Evolutionary conservation across 352 stramenopile species (phyloP).

Genomic region (Globisporangium ultimum): DNA sequence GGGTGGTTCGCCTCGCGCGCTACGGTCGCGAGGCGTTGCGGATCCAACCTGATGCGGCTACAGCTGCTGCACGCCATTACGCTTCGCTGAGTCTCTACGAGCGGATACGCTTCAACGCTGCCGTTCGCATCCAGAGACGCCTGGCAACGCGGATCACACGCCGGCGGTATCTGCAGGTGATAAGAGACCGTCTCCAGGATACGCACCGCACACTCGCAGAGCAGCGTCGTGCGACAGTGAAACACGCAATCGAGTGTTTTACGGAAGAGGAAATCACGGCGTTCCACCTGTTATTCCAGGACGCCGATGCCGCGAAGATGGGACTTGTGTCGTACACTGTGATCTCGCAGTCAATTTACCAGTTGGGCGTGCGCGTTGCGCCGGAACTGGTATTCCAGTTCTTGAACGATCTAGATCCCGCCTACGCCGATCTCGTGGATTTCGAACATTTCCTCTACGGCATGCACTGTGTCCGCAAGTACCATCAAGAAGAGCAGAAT

Average conservation of each 20-base stretch:
- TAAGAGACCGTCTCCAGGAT: constrained; percentile 41
- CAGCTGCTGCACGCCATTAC: constrained; percentile 24
- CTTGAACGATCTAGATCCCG: constrained; percentile 51
- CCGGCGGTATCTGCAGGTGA: constrained; percentile 40
- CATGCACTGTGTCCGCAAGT: constrained; percentile 68
- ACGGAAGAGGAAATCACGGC: constrained; percentile 60
- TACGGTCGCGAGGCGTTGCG: constrained; percentile 44
- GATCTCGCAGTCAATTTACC: constrained; percentile 71
- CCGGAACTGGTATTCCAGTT: constrained; percentile 41
- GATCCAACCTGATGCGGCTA: constrained; percentile 35
- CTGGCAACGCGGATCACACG: constrained; percentile 54
- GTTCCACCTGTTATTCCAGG: constrained; percentile 61
- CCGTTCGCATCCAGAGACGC: constrained; percentile 61
- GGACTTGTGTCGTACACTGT: constrained; percentile 63
- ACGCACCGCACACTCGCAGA: constrained; percentile 33
- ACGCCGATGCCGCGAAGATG: constrained; percentile 56
- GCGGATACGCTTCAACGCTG: constrained; percentile 61
- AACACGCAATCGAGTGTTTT: constrained; percentile 57
- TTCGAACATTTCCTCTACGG: constrained; percentile 81
- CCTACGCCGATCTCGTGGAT: constrained; percentile 74
- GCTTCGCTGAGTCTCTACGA: constrained; percentile 66
- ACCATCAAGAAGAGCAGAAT: constrained; percentile 59
- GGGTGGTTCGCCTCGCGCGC: constrained; percentile 35
- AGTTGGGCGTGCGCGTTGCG: constrained; percentile 60
- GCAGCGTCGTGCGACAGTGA: constrained; percentile 35